These are phyloP conservation scores for Elsinoe arachidis DNA, from an alignment of 2,329 filamentous ascomycete genomes.

Conservation along the genomic window DNA sequence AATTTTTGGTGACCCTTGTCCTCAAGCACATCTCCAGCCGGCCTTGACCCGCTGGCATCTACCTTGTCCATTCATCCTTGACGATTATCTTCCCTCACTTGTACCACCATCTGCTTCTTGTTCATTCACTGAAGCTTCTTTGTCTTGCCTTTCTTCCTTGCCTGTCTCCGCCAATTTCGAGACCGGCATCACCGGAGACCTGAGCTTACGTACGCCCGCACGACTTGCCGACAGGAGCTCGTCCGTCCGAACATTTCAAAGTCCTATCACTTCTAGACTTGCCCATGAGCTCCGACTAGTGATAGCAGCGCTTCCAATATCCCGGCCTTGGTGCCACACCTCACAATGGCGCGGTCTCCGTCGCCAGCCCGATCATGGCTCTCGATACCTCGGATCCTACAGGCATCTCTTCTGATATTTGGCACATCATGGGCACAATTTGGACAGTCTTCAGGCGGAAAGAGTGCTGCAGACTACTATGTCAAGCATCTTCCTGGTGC, in stretches of 20 bases:
- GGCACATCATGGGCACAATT: constrained; percentile 14
- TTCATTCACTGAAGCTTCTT: background rate
- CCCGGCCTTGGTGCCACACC: background rate
- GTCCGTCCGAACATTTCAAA: background rate
- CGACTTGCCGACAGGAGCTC: background rate
- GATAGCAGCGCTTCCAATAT: background rate
- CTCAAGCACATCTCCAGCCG: background rate
- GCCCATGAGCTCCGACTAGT: background rate
- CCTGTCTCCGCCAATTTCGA: background rate
- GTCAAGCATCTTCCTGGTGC: constrained; percentile 77
- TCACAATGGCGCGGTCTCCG: background rate
- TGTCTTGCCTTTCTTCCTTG: background rate
- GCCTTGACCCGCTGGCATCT: background rate
- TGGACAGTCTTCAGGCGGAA: constrained; percentile 32
- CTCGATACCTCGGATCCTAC: background rate
- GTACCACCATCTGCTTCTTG: background rate
- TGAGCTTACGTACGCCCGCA: constrained; percentile 1
- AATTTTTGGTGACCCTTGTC: constrained; percentile 7
- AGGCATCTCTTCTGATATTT: constrained; percentile 13
- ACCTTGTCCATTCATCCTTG: background rate
- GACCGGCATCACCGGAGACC: background rate
- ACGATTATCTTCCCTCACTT: background rate
- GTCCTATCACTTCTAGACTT: background rate
- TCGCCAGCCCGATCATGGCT: background rate
- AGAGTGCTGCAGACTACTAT: constrained; percentile 77